Evolutionary conservation across 768 basidiomycete genomes (phyloP).

Genomic region (Lactarius sp.): DNA sequence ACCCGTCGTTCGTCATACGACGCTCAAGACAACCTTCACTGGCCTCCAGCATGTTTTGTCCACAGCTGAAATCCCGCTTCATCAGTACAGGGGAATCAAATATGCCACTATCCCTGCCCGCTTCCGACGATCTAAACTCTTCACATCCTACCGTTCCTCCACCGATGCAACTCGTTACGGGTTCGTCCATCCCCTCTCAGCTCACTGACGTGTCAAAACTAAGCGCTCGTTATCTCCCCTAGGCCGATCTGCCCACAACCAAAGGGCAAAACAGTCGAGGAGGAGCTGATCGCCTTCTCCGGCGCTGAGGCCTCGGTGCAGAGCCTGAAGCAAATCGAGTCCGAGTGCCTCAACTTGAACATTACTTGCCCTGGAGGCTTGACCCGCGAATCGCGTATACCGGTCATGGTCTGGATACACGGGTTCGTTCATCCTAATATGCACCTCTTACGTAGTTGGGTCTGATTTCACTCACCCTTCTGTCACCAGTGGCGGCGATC

Average conservation of each 20-base stretch:
- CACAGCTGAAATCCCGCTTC: slow-evolving; percentile 48
- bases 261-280: slow-evolving; percentile 46
- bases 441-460: slow-evolving; percentile 2
- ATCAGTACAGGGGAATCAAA: slow-evolving; percentile 75
- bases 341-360: slow-evolving; percentile 76
- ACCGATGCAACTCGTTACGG: slow-evolving; percentile 65
- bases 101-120: slow-evolving; percentile 70
- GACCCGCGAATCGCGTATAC: slow-evolving; percentile 47
- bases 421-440: slow-evolving; percentile 45
- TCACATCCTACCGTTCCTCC: slow-evolving; percentile 48
- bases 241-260: slow-evolving; percentile 77
- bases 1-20: slow-evolving; percentile 44
- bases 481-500: slow-evolving; percentile 55
- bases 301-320: slow-evolving; percentile 51
- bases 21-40: slow-evolving; percentile 58
- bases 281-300: slow-evolving; percentile 55
- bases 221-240: not conserved
- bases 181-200: slow-evolving; percentile 38
- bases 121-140: slow-evolving; percentile 68
- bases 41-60: slow-evolving; percentile 62
- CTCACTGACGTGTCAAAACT: not conserved
- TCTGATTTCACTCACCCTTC: slow-evolving; percentile 19
- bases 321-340: slow-evolving; percentile 60
- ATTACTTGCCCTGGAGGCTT: slow-evolving; percentile 68
- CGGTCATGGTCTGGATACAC: slow-evolving; percentile 86